Evolutionary conservation across 768 basidiomycete species (phyloP).

Genomic region (Mycena vulgaris): DNA sequence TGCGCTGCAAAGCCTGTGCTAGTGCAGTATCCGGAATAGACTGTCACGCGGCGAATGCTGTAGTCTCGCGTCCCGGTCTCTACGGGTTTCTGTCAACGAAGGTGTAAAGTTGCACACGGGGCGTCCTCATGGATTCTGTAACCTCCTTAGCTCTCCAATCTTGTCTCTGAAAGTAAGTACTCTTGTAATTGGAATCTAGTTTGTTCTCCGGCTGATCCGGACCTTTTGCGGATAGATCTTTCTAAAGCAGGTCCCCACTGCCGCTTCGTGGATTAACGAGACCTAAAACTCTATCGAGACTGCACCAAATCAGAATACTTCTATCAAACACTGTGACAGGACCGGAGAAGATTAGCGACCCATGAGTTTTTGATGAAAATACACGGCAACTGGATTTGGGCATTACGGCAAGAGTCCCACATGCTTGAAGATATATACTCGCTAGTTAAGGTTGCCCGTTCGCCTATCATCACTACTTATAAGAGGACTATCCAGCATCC

Average conservation of each 20-base stretch:
- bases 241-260: slow-evolving; percentile 4
- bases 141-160: slow-evolving; percentile 18
- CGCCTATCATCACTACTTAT: slow-evolving; percentile 27
- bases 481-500: slow-evolving; percentile 25
- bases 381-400: slow-evolving; percentile 6
- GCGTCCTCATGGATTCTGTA: slow-evolving; percentile 32
- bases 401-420: slow-evolving; percentile 35
- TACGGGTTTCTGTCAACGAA: slow-evolving; percentile 34
- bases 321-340: neutral
- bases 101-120: slow-evolving; percentile 26
- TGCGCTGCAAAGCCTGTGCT: slow-evolving; percentile 37
- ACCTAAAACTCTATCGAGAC: slow-evolving; percentile 19
- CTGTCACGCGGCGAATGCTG: slow-evolving; percentile 32
- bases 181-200: neutral
- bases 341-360: slow-evolving; percentile 16
- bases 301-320: neutral
- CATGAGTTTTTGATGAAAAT: slow-evolving; percentile 16
- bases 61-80: slow-evolving; percentile 28
- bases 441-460: slow-evolving; percentile 32
- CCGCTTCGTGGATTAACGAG: slow-evolving; percentile 10
- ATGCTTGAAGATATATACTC: slow-evolving; percentile 37
- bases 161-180: slow-evolving; percentile 12
- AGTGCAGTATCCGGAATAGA: slow-evolving; percentile 28
- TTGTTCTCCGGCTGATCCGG: slow-evolving; percentile 12
- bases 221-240: slow-evolving; percentile 31